phyloP scores from a whole-genome alignment of 441 rosid species.

The Rhodomyrtus psidioides region DNA sequence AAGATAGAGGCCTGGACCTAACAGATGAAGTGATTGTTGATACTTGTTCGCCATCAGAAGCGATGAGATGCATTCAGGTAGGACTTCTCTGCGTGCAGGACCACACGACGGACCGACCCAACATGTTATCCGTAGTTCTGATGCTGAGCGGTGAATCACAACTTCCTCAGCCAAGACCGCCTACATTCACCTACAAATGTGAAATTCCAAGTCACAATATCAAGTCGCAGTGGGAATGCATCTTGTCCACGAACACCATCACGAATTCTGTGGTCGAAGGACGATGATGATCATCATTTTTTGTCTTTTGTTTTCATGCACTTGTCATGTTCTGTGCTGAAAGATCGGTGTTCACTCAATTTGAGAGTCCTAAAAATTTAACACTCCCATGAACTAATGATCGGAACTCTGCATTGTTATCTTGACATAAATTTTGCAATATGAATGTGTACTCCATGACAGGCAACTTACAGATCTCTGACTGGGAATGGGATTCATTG shows the following conservation, averaged over 20 bases:
- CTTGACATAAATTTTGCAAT: not conserved
- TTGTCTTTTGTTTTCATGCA: no score
- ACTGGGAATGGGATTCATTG: no score
- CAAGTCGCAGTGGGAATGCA: not conserved
- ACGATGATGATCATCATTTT: not conserved
- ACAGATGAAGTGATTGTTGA: conserved; percentile 16
- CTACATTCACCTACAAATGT: not conserved
- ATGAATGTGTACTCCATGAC: not conserved
- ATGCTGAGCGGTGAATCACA: conserved; percentile 22
- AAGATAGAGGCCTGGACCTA: not conserved
- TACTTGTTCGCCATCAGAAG: conserved; percentile 13
- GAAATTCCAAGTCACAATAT: not conserved
- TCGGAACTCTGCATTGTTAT: not conserved
- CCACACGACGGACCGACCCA: conserved; percentile 36
- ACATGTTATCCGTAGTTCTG: conserved; percentile 18
- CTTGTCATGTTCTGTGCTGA: not conserved
- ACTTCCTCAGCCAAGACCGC: not conserved
- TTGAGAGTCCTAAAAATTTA: not conserved
- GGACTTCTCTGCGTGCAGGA: conserved; percentile 41
- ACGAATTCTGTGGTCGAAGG: not conserved
- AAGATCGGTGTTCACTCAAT: not conserved
- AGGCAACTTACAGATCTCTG: not conserved
- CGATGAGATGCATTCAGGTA: conserved; percentile 27
- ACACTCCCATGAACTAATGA: not conserved
- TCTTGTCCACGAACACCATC: not conserved